Evolutionary conservation across 2,329 filamentous ascomycete genomes (phyloP), one percentile per base, ranked within the genome.

Genomic region (Xylariaceae sp.): DNA sequence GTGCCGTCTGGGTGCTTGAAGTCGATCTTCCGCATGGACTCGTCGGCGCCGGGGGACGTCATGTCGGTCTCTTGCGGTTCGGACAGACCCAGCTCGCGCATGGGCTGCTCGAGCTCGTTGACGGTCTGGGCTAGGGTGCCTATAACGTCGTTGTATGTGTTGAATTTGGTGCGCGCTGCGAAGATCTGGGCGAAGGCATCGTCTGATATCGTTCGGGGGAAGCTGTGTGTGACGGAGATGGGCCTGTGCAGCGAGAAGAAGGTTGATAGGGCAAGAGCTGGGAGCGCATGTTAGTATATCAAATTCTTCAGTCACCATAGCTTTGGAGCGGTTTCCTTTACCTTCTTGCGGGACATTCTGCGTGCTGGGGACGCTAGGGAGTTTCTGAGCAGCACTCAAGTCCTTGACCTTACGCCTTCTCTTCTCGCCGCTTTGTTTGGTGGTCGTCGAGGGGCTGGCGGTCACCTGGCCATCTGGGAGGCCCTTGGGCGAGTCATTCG

Each of bases 241-340:
- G 94, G 94, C 54, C 94, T 85, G 72, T 99, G 90, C 58, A 95
- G 86, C 55, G 91, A 95, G 76, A 97, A 97, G 78, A 99, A 97
- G 52, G 87, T 87, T 7, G 92, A 94, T 41, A 96, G 77, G 56
- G 87, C 86, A 53, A 97, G 80, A 64, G 95, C 94, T 97, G 58
- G 44, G 36, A 47, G 5, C 17, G 14, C 22, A 27, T 27, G 22
- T 27, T 27, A 38, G 43, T 10, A 12, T 17, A 35, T 17, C 18
- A 40, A 7, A 14, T 43, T 27, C 22, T 14, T n/a, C 17, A 43
- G 17, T 6, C 5, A 27, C 22, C 22, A 27, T 27, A 27, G 22
- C 22, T 27, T 27, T 7, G 4, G 22, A 27, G 22, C 22, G 22
- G 22, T 27, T 27, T 27, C 22, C 22, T 27, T n/a, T 68, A 87